Evolutionary conservation across 1,139 yeast species (phyloP).

Genomic region (Tardiomyces depauwii): DNA sequence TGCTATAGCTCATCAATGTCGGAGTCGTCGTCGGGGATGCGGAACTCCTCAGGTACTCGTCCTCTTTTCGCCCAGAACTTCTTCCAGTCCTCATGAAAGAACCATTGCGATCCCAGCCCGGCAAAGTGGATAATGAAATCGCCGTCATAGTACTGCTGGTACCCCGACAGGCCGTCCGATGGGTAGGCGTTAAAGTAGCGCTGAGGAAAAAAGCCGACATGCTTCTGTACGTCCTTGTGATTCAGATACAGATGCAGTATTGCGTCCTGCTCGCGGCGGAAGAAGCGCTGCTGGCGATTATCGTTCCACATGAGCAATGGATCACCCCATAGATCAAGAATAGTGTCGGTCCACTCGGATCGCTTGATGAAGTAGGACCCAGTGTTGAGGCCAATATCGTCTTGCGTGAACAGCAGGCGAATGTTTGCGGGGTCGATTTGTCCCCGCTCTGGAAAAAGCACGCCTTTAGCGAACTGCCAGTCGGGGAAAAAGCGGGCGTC

Average conservation of each 20-base stretch:
- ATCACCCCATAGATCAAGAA: conserved; percentile 18
- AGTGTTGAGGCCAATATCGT: conserved; percentile 23
- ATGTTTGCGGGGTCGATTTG: conserved; percentile 14
- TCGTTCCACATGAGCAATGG: conserved; percentile 8
- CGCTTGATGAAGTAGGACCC: conserved; percentile 27
- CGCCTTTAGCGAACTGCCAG: conserved; percentile 10
- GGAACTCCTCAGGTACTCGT: neutral
- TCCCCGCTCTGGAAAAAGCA: conserved; percentile 8
- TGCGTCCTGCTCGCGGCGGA: conserved; percentile 13
- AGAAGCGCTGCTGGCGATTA: neutral
- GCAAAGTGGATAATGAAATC: conserved; percentile 9
- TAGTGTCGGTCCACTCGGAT: conserved; percentile 13
- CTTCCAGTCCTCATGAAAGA: neutral
- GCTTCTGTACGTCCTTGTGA: conserved; percentile 9
- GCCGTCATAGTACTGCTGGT: conserved; percentile 2
- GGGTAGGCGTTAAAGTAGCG: conserved; percentile 14
- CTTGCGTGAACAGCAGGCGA: conserved; percentile 20
- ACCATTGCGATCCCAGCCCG: conserved; percentile 1
- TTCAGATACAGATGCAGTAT: conserved; percentile 9
- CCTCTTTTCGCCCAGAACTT: neutral
- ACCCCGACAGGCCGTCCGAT: neutral
- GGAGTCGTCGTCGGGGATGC: neutral
- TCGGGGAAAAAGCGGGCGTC: conserved; percentile 5
- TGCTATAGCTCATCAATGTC: neutral
- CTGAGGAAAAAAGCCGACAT: conserved; percentile 14